These are phyloP conservation scores for Cucumis hystrix DNA, from an alignment of 306 rosid species.

Conservation along the genomic window DNA sequence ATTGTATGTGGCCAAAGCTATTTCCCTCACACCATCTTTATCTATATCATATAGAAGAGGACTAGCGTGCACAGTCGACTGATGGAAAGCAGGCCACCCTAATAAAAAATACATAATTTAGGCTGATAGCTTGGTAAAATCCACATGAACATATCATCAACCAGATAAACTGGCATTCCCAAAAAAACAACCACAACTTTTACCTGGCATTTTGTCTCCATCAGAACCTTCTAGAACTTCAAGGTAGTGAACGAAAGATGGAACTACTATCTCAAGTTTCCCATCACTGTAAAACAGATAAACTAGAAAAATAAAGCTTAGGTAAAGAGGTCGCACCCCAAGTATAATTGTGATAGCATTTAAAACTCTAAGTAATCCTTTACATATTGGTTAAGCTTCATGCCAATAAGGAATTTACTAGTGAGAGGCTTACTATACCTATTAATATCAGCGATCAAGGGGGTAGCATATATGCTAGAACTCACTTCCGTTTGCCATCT, in stretches of 20 bases:
- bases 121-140: background rate
- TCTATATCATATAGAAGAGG: conserved; percentile 91
- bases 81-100: conserved; percentile 99
- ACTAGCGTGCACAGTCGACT: conserved; percentile 94
- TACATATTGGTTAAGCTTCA: background rate
- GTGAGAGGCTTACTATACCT: conserved; percentile 29
- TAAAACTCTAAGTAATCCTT: background rate
- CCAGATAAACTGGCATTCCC: background rate
- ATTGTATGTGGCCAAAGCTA: conserved; percentile 90
- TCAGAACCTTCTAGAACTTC: conserved; percentile 96
- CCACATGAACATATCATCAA: background rate
- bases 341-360: background rate
- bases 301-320: background rate
- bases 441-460: conserved; percentile 90
- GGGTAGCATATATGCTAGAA: conserved; percentile 88
- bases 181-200: background rate
- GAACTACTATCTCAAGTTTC: conserved; percentile 88
- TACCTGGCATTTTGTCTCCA: conserved; percentile 98
- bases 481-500: conserved; percentile 99
- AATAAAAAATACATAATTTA: conserved; percentile 17
- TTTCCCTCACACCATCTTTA: conserved; percentile 96
- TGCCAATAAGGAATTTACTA: background rate
- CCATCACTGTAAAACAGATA: conserved; percentile 63
- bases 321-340: background rate
- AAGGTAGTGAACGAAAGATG: conserved; percentile 93